These are phyloP conservation scores for Leccinum barrowsii DNA, from an alignment of 768 basidiomycete species.

Conservation along the genomic window DNA sequence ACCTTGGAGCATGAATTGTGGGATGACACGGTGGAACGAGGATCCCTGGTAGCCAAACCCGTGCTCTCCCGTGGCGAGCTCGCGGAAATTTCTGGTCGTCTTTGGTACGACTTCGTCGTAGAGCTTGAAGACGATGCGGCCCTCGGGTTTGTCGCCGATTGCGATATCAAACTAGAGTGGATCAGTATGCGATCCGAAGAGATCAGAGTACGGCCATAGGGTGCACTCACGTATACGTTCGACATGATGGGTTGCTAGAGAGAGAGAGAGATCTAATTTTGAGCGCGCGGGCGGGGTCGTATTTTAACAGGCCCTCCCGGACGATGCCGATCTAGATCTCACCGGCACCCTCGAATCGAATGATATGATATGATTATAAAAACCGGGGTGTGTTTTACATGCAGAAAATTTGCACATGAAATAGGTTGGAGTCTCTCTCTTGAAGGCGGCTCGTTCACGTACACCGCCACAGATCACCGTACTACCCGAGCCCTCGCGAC, in stretches of 20 bases:
- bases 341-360: slow-evolving; percentile 2
- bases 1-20: slow-evolving; percentile 85
- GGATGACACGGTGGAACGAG: slow-evolving; percentile 80
- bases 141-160: slow-evolving; percentile 38
- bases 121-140: slow-evolving; percentile 80
- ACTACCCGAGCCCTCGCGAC: too few relatives aligned
- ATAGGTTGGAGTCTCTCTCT: background rate
- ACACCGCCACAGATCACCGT: too few relatives aligned
- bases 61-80: slow-evolving; percentile 72
- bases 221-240: slow-evolving; percentile 16
- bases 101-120: slow-evolving; percentile 75
- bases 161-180: slow-evolving; percentile 60
- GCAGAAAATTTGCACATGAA: background rate
- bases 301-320: slow-evolving; percentile 9
- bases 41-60: slow-evolving; percentile 72
- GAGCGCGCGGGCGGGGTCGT: background rate
- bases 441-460: too few relatives aligned
- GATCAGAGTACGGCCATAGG: background rate
- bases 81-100: slow-evolving; percentile 84
- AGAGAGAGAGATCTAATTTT: background rate
- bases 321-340: slow-evolving; percentile 13
- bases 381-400: slow-evolving; percentile 5
- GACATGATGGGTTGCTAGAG: slow-evolving; percentile 17
- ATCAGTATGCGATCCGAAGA: slow-evolving; percentile 2
- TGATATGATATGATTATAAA: background rate